phyloP scores from a whole-genome alignment of 2,329 filamentous ascomycete genomes.

The Chaetomiaceae sp. region DNA sequence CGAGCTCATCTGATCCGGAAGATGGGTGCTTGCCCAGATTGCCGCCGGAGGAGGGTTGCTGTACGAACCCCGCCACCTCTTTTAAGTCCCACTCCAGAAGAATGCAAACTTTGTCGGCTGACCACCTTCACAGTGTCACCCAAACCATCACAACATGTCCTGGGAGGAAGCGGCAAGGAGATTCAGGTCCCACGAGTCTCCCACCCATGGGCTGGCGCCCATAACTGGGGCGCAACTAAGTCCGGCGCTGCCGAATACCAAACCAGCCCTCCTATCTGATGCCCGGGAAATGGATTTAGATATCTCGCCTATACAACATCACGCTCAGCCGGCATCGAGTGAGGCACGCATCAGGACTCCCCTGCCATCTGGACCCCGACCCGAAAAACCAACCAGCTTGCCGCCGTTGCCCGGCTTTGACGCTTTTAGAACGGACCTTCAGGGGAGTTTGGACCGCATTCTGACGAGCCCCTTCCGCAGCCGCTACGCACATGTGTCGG shows the following conservation, averaged over 20 bases:
- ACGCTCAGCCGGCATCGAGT: slow-evolving; percentile 35
- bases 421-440: slow-evolving; percentile 46
- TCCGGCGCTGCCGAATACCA: slow-evolving; percentile 36
- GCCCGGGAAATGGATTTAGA: slow-evolving; percentile 53
- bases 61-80: slow-evolving; percentile 29
- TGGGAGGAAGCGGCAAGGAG: slow-evolving; percentile 54
- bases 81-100: background rate
- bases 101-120: background rate
- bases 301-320: slow-evolving; percentile 31
- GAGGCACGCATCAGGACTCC: slow-evolving; percentile 50
- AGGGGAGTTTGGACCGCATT: slow-evolving; percentile 43
- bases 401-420: slow-evolving; percentile 43
- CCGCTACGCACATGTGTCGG: slow-evolving; percentile 48
- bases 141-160: slow-evolving; percentile 54
- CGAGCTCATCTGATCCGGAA: slow-evolving; percentile 55
- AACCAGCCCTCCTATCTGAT: slow-evolving; percentile 39
- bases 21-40: slow-evolving; percentile 52
- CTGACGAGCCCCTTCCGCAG: slow-evolving; percentile 44
- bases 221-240: slow-evolving; percentile 41
- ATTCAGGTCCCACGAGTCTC: slow-evolving; percentile 48
- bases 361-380: slow-evolving; percentile 49
- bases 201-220: slow-evolving; percentile 43
- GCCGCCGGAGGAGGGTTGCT: slow-evolving; percentile 50
- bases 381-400: slow-evolving; percentile 43
- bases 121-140: slow-evolving; percentile 43